Base-by-base conservation (phyloP, 108 stramenopile species). In the Pseudonitzschia multistriata region DNA sequence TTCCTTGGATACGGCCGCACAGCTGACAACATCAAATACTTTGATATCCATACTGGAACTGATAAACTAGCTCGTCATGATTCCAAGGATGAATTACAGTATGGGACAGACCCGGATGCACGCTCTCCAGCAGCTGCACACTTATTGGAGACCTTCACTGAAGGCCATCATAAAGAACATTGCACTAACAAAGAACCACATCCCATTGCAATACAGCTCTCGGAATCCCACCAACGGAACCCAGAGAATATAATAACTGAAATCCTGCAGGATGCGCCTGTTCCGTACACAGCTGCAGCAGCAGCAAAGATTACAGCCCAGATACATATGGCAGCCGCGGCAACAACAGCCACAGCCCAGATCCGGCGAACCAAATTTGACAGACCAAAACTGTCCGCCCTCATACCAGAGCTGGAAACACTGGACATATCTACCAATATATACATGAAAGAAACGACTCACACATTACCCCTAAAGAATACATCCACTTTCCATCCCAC, bases 1-100 rank as follows among this genome's bases (percentile, higher is more conserved):
- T 68, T 68, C 35, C 67, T 68, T 53, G 67, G 67, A 7, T 68
- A 68, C 0, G 34, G 25, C 19, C 15, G 7, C 49, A 67, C 66
- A 11, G 22, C 17, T 6, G n/a, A 67, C 66, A 68, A 54, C 30
- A 47, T 70, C 10, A 10, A n/a, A 4, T 57, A 59, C 2, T 57
- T 35, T 34, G 69, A 70, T 42, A 70, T 59, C 21, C 6, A 57
- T 19, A 42, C 35, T 0, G 30, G 42, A 60, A 29, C 25, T 22
- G 56, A 42, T 0, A 31, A 37, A 21, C 24, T 24, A 0, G 50
- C 67, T 4, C 10, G 31, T n/a, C n/a, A n/a, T n/a, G 22, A 29
- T 34, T 28, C 67, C 7, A 52, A 68, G 29, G 67, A 68, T 68
- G 50, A 68, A 53, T 15, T 68, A 10, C 49, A 54, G 3, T 68